phyloP scores from a whole-genome alignment of 306 rosid species.

The Acmispon strigosus region DNA sequence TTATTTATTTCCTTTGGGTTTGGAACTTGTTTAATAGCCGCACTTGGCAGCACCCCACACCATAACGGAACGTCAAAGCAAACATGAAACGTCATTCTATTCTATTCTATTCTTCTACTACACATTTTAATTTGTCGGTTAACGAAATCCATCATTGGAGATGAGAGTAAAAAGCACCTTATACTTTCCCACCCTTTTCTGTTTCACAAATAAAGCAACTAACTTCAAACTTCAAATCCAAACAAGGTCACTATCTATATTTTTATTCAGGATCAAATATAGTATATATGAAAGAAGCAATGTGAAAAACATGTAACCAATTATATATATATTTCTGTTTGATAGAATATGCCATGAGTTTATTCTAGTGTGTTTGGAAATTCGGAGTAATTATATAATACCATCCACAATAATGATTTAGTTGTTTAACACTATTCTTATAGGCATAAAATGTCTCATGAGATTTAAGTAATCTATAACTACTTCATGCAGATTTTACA shows the following conservation, averaged over 20 bases:
- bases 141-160: constrained; percentile 16
- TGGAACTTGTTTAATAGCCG: constrained; percentile 6
- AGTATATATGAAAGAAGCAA: too few relatives aligned
- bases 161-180: background rate
- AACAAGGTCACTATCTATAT: background rate
- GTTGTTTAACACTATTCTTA: too few relatives aligned
- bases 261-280: too few relatives aligned
- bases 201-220: constrained; percentile 7
- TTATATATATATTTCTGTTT: too few relatives aligned
- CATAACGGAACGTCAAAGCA: constrained; percentile 66
- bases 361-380: too few relatives aligned
- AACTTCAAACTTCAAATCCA: constrained; percentile 10
- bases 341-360: too few relatives aligned
- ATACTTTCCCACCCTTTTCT: background rate
- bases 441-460: too few relatives aligned
- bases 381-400: too few relatives aligned
- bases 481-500: too few relatives aligned
- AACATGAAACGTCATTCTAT: constrained; percentile 20
- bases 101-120: constrained; percentile 13
- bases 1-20: background rate
- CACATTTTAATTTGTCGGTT: constrained; percentile 26
- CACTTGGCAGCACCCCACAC: constrained; percentile 16
- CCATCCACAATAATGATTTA: too few relatives aligned
- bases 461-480: too few relatives aligned
- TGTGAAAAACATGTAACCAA: too few relatives aligned